Evolutionary conservation across 768 basidiomycete genomes (phyloP), one percentile per base, ranked within the genome.

Genomic region (Hygrophoropsis aurantiaca): DNA sequence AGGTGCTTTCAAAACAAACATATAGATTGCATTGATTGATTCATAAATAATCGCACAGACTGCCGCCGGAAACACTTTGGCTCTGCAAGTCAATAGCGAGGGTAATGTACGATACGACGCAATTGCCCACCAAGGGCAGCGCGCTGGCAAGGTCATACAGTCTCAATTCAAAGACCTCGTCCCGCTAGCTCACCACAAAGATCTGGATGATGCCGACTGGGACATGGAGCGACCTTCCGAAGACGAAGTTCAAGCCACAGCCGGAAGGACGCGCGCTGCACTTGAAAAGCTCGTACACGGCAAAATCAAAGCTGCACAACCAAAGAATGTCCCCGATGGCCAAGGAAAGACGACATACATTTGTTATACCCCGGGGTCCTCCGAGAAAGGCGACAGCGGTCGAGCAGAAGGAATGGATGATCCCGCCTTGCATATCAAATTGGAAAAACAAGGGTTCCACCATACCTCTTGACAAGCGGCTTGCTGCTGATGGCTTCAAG

Each of bases 371-470:
- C 94, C 95, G 7, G 93, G 92, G 89, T 74, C 97, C 97, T 10
- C 97, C 97, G 5, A 78, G 97, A 45, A 94, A 97, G 60, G 94
- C 94, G 3, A 95, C 95, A 0, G 89, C 90, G 7, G 90, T 92
- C 46, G 97, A 99, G 63, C 95, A 97, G 72, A 99, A 98, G 71
- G 97, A 98, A 60, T 98, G 97, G 97, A 97, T 97, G 94, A 97
- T 99, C 47, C 97, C 97, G 15, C 97, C 97, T 15, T 98, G 95
- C 66, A 97, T 99, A 50, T 95, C 92, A 21, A 99, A 99, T 70
- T 99, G 97, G 97, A 99, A 99, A 75, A 99, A 99, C 83, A 99
- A 98, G 71, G 97, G 97, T 79, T 99, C 94, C 66, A 98, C 97
- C 2, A 97, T 98, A 59, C 95, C 97, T 30, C 78, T 98, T 26